phyloP scores from a whole-genome alignment of 805 yeast genomes.

The Yamadazyma laniorum region DNA sequence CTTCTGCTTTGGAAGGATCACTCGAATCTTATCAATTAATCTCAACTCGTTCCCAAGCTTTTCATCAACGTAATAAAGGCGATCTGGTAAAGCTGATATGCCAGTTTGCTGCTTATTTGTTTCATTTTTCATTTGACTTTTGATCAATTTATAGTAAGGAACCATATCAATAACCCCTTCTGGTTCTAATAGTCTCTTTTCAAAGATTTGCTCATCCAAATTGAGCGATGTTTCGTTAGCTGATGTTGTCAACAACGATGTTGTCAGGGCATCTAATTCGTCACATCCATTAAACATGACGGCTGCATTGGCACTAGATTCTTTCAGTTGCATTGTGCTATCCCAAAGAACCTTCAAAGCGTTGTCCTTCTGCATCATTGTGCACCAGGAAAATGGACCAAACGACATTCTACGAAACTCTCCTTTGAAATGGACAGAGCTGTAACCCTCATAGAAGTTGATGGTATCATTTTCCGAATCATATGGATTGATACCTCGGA shows the following conservation, averaged over 20 bases:
- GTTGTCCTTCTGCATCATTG: slow-evolving; percentile 34
- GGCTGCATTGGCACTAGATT: slow-evolving; percentile 21
- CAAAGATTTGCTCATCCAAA: slow-evolving; percentile 24
- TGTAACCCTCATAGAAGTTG: slow-evolving; percentile 35
- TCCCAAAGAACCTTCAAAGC: slow-evolving; percentile 36
- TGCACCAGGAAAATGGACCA: slow-evolving; percentile 41
- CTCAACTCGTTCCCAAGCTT: slow-evolving; percentile 27
- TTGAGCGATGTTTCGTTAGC: slow-evolving; percentile 6
- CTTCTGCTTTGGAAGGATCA: slow-evolving; percentile 36
- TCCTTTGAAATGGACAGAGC: slow-evolving; percentile 30
- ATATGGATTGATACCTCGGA: slow-evolving; percentile 30
- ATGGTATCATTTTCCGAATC: slow-evolving; percentile 27
- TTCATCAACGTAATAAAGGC: slow-evolving; percentile 34
- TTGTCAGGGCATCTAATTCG: slow-evolving; percentile 24
- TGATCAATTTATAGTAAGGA: slow-evolving; percentile 27
- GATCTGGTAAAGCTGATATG: slow-evolving; percentile 24
- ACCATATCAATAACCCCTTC: slow-evolving; percentile 35
- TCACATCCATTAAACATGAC: slow-evolving; percentile 20
- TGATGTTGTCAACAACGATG: slow-evolving; percentile 18
- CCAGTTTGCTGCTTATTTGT: slow-evolving; percentile 15
- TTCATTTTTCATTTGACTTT: slow-evolving; percentile 15
- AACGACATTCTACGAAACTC: slow-evolving; percentile 25
- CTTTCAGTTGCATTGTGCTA: slow-evolving; percentile 19
- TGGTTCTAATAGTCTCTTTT: slow-evolving; percentile 29
- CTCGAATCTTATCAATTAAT: slow-evolving; percentile 33